Evolutionary conservation across 2,329 filamentous ascomycete species (phyloP).

Genomic region (Endothia cerciana): DNA sequence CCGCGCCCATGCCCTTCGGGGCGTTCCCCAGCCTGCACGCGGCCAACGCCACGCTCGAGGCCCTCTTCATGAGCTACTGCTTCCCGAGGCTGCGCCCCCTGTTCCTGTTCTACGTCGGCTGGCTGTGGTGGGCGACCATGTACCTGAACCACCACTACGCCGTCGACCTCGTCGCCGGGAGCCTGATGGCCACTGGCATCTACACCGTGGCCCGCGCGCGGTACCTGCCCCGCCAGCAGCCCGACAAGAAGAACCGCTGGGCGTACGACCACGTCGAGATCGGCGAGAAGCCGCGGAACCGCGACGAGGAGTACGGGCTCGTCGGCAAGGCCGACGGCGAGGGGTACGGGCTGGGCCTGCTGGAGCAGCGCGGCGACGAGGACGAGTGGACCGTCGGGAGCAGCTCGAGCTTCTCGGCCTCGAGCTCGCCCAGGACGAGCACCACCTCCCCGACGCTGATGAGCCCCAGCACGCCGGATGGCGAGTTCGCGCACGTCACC

Average conservation of each 20-base stretch:
- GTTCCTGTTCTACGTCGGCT: slow-evolving; percentile 83
- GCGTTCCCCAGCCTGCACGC: slow-evolving; percentile 94
- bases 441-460: slow-evolving; percentile 53
- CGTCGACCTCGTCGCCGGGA: slow-evolving; percentile 86
- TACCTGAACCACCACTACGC: slow-evolving; percentile 97
- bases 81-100: slow-evolving; percentile 82
- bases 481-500: slow-evolving; percentile 41
- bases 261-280: slow-evolving; percentile 93
- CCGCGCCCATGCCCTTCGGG: slow-evolving; percentile 89
- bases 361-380: slow-evolving; percentile 61
- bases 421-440: slow-evolving; percentile 42
- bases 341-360: slow-evolving; percentile 51
- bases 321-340: slow-evolving; percentile 49
- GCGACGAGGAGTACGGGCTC: slow-evolving; percentile 52
- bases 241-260: slow-evolving; percentile 87
- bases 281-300: slow-evolving; percentile 58
- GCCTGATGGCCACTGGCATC: slow-evolving; percentile 73
- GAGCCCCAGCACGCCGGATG: slow-evolving; percentile 51
- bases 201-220: slow-evolving; percentile 83
- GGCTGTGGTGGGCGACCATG: slow-evolving; percentile 99
- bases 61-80: slow-evolving; percentile 88
- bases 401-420: slow-evolving; percentile 68
- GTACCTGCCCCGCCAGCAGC: slow-evolving; percentile 81
- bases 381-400: slow-evolving; percentile 92
- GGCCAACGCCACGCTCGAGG: slow-evolving; percentile 85